Evolutionary conservation across 768 basidiomycete genomes (phyloP).

Genomic region (Leccinum arenicola): DNA sequence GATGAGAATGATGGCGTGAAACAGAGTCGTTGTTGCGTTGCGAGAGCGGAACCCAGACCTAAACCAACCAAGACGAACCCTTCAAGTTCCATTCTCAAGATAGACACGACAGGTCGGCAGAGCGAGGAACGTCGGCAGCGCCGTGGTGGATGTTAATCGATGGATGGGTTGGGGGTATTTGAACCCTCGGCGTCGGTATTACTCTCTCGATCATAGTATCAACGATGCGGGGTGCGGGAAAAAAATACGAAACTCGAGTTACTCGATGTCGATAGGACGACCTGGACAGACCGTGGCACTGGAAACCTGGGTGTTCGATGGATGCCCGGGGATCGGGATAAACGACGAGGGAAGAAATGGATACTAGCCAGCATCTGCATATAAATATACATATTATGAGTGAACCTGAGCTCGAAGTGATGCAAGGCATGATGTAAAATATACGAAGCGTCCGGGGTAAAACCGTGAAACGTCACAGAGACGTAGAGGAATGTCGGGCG

Average conservation of each 20-base stretch:
- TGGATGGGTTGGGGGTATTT: not conserved
- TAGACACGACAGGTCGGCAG: slow-evolving; percentile 12
- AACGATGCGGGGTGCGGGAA: not conserved
- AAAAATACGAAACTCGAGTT: not conserved
- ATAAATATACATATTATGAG: not conserved
- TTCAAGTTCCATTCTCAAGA: not conserved
- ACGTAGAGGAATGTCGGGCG: too few relatives aligned
- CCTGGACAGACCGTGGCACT: not conserved
- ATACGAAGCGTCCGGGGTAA: too few relatives aligned
- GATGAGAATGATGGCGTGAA: not conserved
- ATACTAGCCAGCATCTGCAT: not conserved
- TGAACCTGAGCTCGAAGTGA: too few relatives aligned
- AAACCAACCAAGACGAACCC: not conserved
- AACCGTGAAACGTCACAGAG: too few relatives aligned
- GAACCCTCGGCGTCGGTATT: not conserved
- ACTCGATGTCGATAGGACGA: not conserved
- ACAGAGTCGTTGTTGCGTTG: not conserved
- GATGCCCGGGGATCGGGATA: not conserved
- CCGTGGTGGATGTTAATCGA: not conserved
- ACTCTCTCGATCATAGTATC: not conserved
- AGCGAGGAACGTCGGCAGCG: not conserved
- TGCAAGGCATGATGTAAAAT: too few relatives aligned
- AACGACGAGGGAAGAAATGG: not conserved
- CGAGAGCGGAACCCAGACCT: not conserved
- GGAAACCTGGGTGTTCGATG: not conserved